Evolutionary conservation across 2,329 filamentous ascomycete species (phyloP), one percentile per base, ranked within the genome.

Genomic region (Alternaria ventricosa): DNA sequence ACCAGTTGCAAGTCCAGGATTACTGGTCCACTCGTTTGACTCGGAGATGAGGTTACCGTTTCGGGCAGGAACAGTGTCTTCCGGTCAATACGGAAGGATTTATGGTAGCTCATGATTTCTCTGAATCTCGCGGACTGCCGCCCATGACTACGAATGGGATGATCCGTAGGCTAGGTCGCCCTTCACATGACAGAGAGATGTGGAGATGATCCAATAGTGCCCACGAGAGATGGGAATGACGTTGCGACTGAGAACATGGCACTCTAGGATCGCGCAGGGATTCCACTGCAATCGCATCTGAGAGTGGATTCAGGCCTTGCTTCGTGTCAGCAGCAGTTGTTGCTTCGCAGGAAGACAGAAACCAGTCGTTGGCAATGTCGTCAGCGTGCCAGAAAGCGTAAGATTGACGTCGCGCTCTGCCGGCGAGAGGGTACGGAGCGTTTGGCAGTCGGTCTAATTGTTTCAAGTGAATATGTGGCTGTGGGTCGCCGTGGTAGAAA

Each of bases 391-490:
- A 51, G 47, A 22, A 51, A 51, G 47, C 47, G 47, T 33, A 51
- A 15, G 13, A 30, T 30, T 22, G n/a, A 41, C 50, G 30, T 22
- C 9, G 28, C 25, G 27, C 47, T 41, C 57, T 65, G 63, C 63
- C 54, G 59, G 56, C 22, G 60, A 60, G 61, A 55, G 54, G 55
- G 25, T 60, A 28, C 61, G 56, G 61, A 65, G 62, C 65, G 60
- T 64, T 64, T 65, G 49, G 44, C 58, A 51, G 23, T 27, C 47
- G 49, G 55, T 45, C 43, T 57, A 46, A 20, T 54, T 61, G 67
- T 68, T 65, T 62, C 60, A 57, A 25, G 60, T 53, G 58, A 56
- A 64, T 67, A 41, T 41, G 15, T 41, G 36, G 15, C 56, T 64
- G 54, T 64, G 57, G 64, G 50, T 49, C 50, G 66, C 63, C 58